Evolutionary conservation across 1,284 basidiomycete genomes (phyloP).

Genomic region (Butyriboletus appendiculatus): DNA sequence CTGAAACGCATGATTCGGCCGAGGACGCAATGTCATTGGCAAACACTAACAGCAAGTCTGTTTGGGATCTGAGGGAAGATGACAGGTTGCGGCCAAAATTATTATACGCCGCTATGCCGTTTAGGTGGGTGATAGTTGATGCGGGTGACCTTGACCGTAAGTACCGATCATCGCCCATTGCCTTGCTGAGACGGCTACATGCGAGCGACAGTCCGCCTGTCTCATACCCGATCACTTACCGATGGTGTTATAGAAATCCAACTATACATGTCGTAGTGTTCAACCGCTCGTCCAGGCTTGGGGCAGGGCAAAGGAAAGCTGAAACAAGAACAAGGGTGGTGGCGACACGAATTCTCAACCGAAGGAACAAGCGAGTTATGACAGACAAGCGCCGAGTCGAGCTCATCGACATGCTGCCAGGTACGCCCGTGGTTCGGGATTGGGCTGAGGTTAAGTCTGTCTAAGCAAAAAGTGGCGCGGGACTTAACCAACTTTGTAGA

Average conservation of each 20-base stretch:
- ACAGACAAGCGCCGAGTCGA: constrained; percentile 16
- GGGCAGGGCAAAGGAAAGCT: neutral
- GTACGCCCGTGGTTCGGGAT: neutral
- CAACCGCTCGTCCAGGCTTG: too few species aligned
- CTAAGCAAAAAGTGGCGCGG: neutral
- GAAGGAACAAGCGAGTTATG: neutral
- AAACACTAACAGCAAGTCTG: neutral
- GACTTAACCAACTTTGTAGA: neutral
- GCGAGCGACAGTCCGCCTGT: neutral
- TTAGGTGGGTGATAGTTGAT: neutral
- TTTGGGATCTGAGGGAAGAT: neutral
- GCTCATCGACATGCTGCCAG: neutral
- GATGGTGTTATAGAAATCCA: neutral
- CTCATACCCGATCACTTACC: neutral
- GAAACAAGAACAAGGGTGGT: neutral
- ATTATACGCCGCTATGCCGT: neutral
- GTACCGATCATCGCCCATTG: neutral
- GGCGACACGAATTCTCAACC: neutral
- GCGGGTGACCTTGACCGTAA: neutral
- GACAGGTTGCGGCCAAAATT: neutral
- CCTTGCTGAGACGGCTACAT: too few species aligned
- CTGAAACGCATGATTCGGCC: neutral
- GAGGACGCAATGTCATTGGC: neutral
- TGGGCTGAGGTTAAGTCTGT: neutral
- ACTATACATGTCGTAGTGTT: neutral